Conservation (phyloP, 2,329 filamentous ascomycete species). For the Botrytis aclada region DNA sequence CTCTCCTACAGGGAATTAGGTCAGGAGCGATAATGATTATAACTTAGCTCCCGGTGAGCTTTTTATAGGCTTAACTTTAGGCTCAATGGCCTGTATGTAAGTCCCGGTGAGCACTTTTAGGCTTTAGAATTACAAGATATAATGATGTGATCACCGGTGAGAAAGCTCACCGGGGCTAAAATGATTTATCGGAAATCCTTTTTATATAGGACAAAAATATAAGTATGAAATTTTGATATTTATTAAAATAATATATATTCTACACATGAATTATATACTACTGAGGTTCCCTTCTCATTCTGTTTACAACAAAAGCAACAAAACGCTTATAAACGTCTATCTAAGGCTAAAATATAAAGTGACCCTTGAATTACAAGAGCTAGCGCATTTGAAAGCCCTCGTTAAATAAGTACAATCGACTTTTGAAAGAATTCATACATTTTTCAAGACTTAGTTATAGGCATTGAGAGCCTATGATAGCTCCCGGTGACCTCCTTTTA, state of each 20-base stretch:
- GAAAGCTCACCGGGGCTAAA: neutral
- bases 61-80: neutral
- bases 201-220: neutral
- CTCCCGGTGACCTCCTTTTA: neutral
- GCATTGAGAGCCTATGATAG: neutral
- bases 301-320: neutral
- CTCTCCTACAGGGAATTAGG: neutral
- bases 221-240: neutral
- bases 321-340: neutral
- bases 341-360: neutral
- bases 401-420: neutral
- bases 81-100: neutral
- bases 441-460: neutral
- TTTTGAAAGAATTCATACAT: neutral
- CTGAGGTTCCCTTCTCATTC: neutral
- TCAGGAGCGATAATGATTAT: neutral
- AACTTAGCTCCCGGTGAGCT: too few species aligned
- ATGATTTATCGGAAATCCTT: neutral
- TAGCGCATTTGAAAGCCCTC: neutral
- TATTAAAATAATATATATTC: neutral
- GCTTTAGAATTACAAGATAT: neutral
- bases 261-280: neutral
- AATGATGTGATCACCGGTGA: neutral
- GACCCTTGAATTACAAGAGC: neutral
- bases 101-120: neutral